Evolutionary conservation across 2,329 filamentous ascomycete species (phyloP), one percentile per base, ranked within the genome.

Genomic region (Pseudopithomyces maydicus): DNA sequence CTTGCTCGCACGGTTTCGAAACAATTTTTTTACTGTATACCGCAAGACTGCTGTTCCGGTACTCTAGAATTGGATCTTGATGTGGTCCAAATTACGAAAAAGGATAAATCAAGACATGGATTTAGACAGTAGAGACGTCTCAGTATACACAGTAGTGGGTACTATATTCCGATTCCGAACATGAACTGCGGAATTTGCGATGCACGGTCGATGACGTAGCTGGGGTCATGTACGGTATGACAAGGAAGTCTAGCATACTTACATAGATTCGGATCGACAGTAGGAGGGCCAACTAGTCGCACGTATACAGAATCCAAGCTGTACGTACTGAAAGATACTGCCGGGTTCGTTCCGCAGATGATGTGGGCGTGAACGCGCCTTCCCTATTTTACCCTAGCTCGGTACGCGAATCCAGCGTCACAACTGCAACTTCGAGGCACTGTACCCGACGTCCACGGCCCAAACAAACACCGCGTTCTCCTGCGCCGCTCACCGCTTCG

Each of bases 111-210:
- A n/a, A n/a, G n/a, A n/a, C n/a, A n/a, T n/a, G n/a, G n/a, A n/a
- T n/a, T n/a, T n/a, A n/a, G n/a, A n/a, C n/a, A n/a, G n/a, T n/a
- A n/a, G n/a, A n/a, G n/a, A n/a, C n/a, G n/a, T n/a, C n/a, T n/a
- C n/a, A 48, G 11, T 39, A 7, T 3, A 50, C 4, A 15, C 8
- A 17, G 15, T 6, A 50, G 22, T 26, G 35, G 26, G 39, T n/a
- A 22, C 23, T 50, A 17, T 20, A 50, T 50, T 26, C 35, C 35
- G 47, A 39, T 32, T 50, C 46, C 35, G 46, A 49, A 29, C 19
- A 23, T 39, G 5, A 2, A 14, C 19, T 50, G 35, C 47, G 47
- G 22, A 41, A 15, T 50, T 23, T 38, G n/a, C 15, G 17, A 17
- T 19, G 17, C 5, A 15, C n/a, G 4, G 7, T 10, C 38, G n/a